Evolutionary conservation across 148 eudicot genomes (phyloP).

Genomic region (Mesembryanthemum crystallinum): DNA sequence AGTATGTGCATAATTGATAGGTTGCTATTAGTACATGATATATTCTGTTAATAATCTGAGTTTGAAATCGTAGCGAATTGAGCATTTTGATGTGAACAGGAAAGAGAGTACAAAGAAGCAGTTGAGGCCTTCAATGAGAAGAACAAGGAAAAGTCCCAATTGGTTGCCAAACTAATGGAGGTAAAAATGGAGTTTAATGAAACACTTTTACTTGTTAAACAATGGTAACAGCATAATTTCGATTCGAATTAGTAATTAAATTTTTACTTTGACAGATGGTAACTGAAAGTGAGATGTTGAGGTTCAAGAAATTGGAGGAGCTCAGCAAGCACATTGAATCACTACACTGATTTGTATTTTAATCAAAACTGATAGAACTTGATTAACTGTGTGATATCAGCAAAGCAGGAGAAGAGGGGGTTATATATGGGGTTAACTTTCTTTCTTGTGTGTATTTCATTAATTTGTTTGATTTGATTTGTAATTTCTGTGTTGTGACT

Average conservation of each 20-base stretch:
- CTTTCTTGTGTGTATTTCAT: constrained; percentile 18
- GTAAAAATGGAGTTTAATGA: constrained; percentile 34
- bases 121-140: constrained; percentile 54
- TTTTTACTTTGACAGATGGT: constrained; percentile 36
- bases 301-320: constrained; percentile 63
- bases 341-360: constrained; percentile 26
- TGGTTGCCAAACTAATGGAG: constrained; percentile 59
- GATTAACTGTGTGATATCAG: constrained; percentile 24
- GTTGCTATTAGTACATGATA: not conserved
- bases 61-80: not conserved
- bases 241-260: not conserved
- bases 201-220: not conserved
- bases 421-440: constrained; percentile 3
- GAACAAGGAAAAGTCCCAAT: constrained; percentile 54
- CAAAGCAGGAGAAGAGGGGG: not conserved
- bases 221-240: not conserved
- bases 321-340: constrained; percentile 59
- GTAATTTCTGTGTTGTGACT: constrained; percentile 12
- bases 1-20: too few relatives aligned
- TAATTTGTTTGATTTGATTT: constrained; percentile 20
- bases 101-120: constrained; percentile 57
- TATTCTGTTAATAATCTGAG: not conserved
- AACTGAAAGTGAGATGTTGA: constrained; percentile 54
- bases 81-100: constrained; percentile 30
- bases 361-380: not conserved